A percentile compares a stretch with the other conserved stretches of the same genome.
Conservation (phyloP, 2,329 filamentous ascomycete genomes). For the Pezizomycotina sp. region DNA sequence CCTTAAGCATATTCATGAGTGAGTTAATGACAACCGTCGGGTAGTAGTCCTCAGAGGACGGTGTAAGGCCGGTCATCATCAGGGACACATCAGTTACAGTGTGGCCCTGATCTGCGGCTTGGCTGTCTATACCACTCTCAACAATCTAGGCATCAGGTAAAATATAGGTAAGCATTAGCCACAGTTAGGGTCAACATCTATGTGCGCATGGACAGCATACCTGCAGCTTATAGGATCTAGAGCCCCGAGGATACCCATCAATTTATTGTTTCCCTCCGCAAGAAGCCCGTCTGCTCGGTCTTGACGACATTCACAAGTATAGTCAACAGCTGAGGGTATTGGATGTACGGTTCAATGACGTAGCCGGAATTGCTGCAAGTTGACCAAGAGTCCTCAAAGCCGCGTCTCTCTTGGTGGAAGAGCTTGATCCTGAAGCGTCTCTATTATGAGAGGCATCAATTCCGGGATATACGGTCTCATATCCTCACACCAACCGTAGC, state of each 20-base stretch:
- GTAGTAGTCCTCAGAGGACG: slow-evolving; percentile 95
- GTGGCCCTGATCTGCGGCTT: slow-evolving; percentile 50
- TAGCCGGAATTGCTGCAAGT: slow-evolving; percentile 93
- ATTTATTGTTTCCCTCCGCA: slow-evolving; percentile 91
- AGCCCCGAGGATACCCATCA: slow-evolving; percentile 88
- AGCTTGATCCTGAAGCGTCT: slow-evolving; percentile 85
- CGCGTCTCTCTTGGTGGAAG: slow-evolving; percentile 74
- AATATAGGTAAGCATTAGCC: neutral
- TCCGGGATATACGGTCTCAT: slow-evolving; percentile 84
- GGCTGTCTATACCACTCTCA: slow-evolving; percentile 69
- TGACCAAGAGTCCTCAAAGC: slow-evolving; percentile 82
- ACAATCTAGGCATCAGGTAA: slow-evolving; percentile 49
- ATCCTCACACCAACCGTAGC: slow-evolving; percentile 80
- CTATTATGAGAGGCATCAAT: slow-evolving; percentile 88
- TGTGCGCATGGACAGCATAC: slow-evolving; percentile 28
- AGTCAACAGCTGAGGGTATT: slow-evolving; percentile 84
- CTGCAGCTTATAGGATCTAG: slow-evolving; percentile 94
- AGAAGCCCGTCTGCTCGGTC: slow-evolving; percentile 67
- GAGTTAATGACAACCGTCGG: slow-evolving; percentile 96
- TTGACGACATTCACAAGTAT: slow-evolving; percentile 89
- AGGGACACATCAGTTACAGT: slow-evolving; percentile 79
- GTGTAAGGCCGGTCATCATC: slow-evolving; percentile 94
- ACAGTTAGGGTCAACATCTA: too few relatives aligned
- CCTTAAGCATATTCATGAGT: slow-evolving; percentile 76
- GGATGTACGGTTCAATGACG: slow-evolving; percentile 87